A percentile compares a stretch with the other conserved stretches of the same genome.
These are phyloP conservation scores for Talaromyces pinophilus DNA, from an alignment of 2,329 filamentous ascomycete species.

Conservation along the genomic window DNA sequence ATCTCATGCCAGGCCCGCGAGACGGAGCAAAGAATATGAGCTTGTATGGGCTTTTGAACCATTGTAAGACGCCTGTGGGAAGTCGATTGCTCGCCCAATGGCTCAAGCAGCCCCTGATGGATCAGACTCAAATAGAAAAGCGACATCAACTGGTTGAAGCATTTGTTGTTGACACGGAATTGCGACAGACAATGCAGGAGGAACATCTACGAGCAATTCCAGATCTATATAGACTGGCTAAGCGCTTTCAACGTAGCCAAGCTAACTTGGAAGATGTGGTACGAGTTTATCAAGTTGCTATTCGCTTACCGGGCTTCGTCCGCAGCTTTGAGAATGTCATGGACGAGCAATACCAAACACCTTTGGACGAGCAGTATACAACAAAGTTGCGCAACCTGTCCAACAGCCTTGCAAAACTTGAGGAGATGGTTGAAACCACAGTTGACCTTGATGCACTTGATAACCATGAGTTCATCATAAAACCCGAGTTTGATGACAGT, in stretches of 20 bases:
- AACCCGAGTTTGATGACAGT: constrained; percentile 92
- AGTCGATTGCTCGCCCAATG: constrained; percentile 89
- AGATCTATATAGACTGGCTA: constrained; percentile 88
- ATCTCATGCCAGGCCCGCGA: constrained; percentile 92
- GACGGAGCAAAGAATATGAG: constrained; percentile 99
- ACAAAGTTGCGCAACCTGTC: constrained; percentile 75
- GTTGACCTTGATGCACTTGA: constrained; percentile 94
- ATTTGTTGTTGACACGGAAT: constrained; percentile 87
- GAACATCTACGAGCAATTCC: constrained; percentile 91
- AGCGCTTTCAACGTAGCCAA: constrained; percentile 88
- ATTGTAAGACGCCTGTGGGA: constrained; percentile 95
- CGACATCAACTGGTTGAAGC: constrained; percentile 93
- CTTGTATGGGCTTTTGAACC: constrained; percentile 87
- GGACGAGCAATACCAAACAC: constrained; percentile 88
- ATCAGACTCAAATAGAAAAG: constrained; percentile 80
- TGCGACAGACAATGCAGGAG: constrained; percentile 95
- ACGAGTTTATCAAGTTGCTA: constrained; percentile 89
- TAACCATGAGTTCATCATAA: constrained; percentile 98
- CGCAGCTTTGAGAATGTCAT: constrained; percentile 88
- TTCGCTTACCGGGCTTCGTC: constrained; percentile 86
- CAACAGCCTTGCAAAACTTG: constrained; percentile 77
- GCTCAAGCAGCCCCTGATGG: constrained; percentile 98
- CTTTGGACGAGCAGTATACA: constrained; percentile 84
- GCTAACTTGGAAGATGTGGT: constrained; percentile 96
- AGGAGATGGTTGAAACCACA: constrained; percentile 98